Base-by-base conservation (phyloP, 306 rosid species). In the Rubus parviflorus region DNA sequence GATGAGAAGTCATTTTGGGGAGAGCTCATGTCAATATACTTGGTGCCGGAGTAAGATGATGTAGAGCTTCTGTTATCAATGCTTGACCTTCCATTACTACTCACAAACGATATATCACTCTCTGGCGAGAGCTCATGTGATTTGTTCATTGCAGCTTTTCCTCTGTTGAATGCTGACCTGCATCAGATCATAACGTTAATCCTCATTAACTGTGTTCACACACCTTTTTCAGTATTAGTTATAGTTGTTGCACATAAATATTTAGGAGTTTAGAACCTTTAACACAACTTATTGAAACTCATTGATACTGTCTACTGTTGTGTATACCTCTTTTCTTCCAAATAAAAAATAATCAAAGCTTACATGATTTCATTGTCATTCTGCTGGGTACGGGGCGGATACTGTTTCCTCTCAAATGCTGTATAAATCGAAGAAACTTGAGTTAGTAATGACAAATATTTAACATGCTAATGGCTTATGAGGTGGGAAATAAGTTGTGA, bases 91-190 rank as follows among this genome's bases (percentile, higher is more conserved):
- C 85, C 96, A 8, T 63, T 37, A 7, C 74, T 72, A 78, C 97
- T 88, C 83, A 88, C 92, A 16, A 82, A 95, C 20, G 98, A 92
- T 77, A 89, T 87, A 76, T 95, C 98, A 2, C 77, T 78, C 19
- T 90, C 96, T 1, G 62, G 14, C 20, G 84, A 72, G 45, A 85
- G 68, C 74, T 90, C 92, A 7, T 80, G 72, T 7, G 87, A 16
- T 81, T 63, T 92, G 83, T 76, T 80, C 74, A 7, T 20, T 54
- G 85, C 60, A 37, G 78, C 47, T 78, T 82, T 87, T 49, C 72
- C 72, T 71, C 92, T 86, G 37, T 79, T 52, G 76, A 95, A 95
- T 2, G 97, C 97, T 64, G 97, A 92, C 84, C 97, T 94, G 88
- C 13, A 82, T 66, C 62, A 25, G 45, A 30, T 63, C 8, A 35